These are phyloP conservation scores for Elasticomyces elasticus DNA, from an alignment of 495 filamentous ascomycete genomes.

Conservation along the genomic window DNA sequence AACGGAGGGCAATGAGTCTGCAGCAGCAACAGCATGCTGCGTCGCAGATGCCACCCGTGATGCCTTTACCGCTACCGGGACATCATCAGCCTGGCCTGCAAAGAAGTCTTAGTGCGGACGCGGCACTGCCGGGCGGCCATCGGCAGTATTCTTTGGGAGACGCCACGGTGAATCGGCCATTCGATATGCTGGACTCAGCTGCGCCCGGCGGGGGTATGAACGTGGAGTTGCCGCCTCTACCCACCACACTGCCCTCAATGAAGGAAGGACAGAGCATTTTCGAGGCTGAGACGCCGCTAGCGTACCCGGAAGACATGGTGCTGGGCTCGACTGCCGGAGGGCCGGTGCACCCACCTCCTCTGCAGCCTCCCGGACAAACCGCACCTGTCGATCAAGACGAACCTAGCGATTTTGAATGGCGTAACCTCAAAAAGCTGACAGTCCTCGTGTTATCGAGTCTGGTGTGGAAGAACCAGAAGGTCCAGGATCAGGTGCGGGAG, in stretches of 20 bases:
- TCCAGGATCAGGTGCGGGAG: constrained; percentile 75
- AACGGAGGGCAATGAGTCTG: background rate
- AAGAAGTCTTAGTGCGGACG: constrained; percentile 17
- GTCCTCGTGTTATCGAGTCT: constrained; percentile 78
- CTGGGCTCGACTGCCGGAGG: too few species aligned
- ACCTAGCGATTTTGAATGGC: constrained; percentile 83
- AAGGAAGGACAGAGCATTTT: background rate
- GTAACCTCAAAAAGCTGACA: constrained; percentile 83
- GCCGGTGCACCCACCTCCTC: too few species aligned
- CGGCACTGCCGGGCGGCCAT: background rate
- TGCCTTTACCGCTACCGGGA: background rate
- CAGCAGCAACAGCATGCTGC: background rate
- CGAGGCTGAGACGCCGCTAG: constrained; percentile 27
- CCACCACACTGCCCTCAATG: constrained; percentile 2
- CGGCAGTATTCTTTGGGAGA: background rate
- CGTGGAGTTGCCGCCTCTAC: constrained; percentile 1
- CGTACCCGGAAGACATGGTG: constrained; percentile 37
- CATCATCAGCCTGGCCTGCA: constrained; percentile 1
- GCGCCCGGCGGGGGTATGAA: background rate
- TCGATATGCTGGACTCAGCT: constrained; percentile 26
- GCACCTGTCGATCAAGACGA: constrained; percentile 55
- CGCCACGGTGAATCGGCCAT: constrained; percentile 4
- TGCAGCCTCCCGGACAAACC: too few species aligned
- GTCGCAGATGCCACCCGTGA: background rate
- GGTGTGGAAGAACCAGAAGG: constrained; percentile 65